Evolutionary conservation across 208 protist genomes (phyloP), one percentile per base, ranked within the genome.

Genomic region (Leishmania turanica): DNA sequence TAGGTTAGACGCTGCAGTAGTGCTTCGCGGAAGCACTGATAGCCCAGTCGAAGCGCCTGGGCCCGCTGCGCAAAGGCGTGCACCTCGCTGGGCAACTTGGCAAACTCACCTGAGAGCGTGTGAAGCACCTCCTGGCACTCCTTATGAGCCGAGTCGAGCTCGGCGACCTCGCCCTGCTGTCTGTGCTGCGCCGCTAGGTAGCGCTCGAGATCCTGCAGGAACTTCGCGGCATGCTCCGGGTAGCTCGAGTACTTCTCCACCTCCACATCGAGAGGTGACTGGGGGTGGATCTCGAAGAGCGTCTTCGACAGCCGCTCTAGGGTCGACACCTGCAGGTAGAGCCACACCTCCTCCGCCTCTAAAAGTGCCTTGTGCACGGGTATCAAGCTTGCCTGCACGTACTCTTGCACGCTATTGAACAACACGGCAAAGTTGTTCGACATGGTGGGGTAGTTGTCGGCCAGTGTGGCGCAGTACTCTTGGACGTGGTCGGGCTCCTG

Each of bases 401-500:
- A 92, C 40, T 84, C 84, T 34, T 90, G 77, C 51, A 92, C 93
- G 68, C 82, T 89, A 42, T 93, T 87, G 40, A 91, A 78, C 56
- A 98, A 84, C 60, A 93, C 75, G 31, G 76, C 72, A 62, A 94
- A 96, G 88, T 97, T 98, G 31, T 79, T 79, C 19, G 91, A 95
- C 95, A 98, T 98, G 37, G 88, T 90, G 49, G 82, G 75, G 86
- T 95, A 96, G 85, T 95, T 95, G 71, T 93, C 91, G 13, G 91
- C 83, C 24, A 98, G 88, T 9, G 91, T 91, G 24, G 86, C 88
- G 72, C 91, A 96, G 85, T 91, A 97, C 79, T 96, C 92, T 86
- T 98, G 96, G 15, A 98, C 77, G 84, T 97, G 90, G 76, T 96
- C 92, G 9, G 95, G 93, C 79, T 96, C 92, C 66, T 87, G 79